These are phyloP conservation scores for Cordyceps farinosa DNA, from an alignment of 2,329 filamentous ascomycete species.

Conservation along the genomic window DNA sequence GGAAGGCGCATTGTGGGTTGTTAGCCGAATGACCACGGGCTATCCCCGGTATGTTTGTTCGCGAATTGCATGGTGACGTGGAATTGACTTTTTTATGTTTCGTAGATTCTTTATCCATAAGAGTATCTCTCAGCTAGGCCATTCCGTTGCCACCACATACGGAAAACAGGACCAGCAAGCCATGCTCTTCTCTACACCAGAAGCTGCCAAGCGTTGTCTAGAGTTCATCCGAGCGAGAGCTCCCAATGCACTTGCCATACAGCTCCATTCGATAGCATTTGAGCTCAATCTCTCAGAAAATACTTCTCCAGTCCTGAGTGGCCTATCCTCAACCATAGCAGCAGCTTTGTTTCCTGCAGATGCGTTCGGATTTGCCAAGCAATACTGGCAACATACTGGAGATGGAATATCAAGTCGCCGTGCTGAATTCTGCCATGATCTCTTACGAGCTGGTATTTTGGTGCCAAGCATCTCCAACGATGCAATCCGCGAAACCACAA, in stretches of 20 bases:
- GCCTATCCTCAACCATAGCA: conserved; percentile 58
- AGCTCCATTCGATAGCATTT: conserved; percentile 59
- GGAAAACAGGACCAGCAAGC: conserved; percentile 62
- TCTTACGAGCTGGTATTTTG: conserved; percentile 66
- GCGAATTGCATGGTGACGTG: neutral
- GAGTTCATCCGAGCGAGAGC: conserved; percentile 66
- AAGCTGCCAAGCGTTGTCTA: conserved; percentile 67
- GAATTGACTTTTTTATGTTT: conserved; percentile 16
- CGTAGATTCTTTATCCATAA: conserved; percentile 89
- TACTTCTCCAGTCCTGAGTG: conserved; percentile 48
- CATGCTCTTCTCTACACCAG: conserved; percentile 76
- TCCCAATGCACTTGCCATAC: conserved; percentile 45
- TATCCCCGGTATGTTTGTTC: conserved; percentile 67
- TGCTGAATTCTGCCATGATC: conserved; percentile 80
- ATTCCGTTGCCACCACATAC: conserved; percentile 62
- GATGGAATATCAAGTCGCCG: conserved; percentile 88
- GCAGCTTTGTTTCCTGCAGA: conserved; percentile 69
- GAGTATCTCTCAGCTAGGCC: conserved; percentile 69
- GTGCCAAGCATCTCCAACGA: conserved; percentile 29
- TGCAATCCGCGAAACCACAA: conserved; percentile 26
- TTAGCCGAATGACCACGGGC: conserved; percentile 79
- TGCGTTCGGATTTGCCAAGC: conserved; percentile 71
- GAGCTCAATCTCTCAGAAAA: conserved; percentile 55
- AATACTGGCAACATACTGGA: conserved; percentile 96
- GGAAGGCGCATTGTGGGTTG: conserved; percentile 84